phyloP scores from a whole-genome alignment of 2,329 filamentous ascomycete genomes.

The Paradendryphiella salina region DNA sequence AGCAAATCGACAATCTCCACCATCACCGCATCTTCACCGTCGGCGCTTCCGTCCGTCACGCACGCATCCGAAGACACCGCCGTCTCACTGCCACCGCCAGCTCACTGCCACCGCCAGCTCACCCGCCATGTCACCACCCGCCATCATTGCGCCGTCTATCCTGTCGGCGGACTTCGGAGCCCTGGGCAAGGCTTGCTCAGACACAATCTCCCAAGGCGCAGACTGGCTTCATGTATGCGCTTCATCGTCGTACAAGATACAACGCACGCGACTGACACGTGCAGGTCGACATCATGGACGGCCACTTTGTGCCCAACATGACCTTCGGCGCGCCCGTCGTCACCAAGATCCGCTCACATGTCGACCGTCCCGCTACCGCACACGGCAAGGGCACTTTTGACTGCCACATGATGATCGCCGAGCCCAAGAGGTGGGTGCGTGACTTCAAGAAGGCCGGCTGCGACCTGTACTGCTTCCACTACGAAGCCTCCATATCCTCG shows the following conservation, averaged over 20 bases:
- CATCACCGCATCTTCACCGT: constrained; percentile 19
- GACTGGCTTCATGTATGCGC: constrained; percentile 52
- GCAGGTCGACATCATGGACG: constrained; percentile 98
- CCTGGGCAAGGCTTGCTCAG: constrained; percentile 81
- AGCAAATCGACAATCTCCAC: constrained; percentile 23
- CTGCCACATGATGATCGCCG: constrained; percentile 99
- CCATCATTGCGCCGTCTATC: constrained; percentile 98
- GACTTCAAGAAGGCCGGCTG: constrained; percentile 93
- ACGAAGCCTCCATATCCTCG: constrained; percentile 86
- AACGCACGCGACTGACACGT: constrained; percentile 63
- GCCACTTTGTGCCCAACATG: constrained; percentile 98
- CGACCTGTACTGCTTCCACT: constrained; percentile 99
- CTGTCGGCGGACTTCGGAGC: constrained; percentile 93
- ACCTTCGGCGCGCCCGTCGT: constrained; percentile 96
- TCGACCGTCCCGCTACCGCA: constrained; percentile 70
- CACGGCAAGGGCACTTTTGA: constrained; percentile 91
- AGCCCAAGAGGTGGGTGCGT: constrained; percentile 98
- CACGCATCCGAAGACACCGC: constrained; percentile 6
- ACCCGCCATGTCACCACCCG: constrained; percentile 75
- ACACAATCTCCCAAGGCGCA: constrained; percentile 82
- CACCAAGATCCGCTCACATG: constrained; percentile 86
- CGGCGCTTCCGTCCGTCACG: constrained; percentile 18
- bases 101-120: constrained; percentile 11
- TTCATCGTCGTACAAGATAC: constrained; percentile 1
- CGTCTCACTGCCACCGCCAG: no score